phyloP scores from a whole-genome alignment of 352 stramenopile species.

The Globisporangium parvum region DNA sequence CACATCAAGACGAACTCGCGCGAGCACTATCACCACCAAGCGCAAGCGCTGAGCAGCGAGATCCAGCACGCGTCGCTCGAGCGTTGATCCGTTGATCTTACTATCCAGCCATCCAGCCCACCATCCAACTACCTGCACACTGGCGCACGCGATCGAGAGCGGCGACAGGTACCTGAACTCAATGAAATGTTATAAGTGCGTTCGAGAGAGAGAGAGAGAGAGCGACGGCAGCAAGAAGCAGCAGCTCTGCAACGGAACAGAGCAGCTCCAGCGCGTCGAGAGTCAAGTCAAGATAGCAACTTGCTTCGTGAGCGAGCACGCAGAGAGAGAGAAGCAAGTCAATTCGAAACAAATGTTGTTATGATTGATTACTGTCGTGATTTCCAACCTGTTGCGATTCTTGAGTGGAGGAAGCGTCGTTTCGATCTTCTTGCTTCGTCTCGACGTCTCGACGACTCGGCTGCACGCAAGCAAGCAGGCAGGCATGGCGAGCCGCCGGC shows the following conservation, averaged over 20 bases:
- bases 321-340: not conserved
- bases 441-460: too few species aligned
- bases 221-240: not conserved
- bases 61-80: conserved; percentile 45
- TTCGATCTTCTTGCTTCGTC: not conserved
- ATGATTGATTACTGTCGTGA: too few species aligned
- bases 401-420: not conserved
- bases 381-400: too few species aligned
- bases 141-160: not conserved
- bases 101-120: not conserved
- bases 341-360: not conserved
- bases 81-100: conserved; percentile 15
- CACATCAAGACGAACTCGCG: conserved; percentile 66
- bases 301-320: not conserved
- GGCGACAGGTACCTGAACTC: not conserved
- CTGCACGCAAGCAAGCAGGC: not conserved
- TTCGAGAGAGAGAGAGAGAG: not conserved
- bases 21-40: conserved; percentile 61
- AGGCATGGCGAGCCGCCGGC: conserved; percentile 31
- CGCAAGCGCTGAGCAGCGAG: conserved; percentile 39
- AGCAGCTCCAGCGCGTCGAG: not conserved
- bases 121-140: not conserved
- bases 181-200: conserved; percentile 1
- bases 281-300: too few species aligned
- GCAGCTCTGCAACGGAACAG: not conserved